Conservation (phyloP, 352 stramenopile genomes). For the Phytophthora cactorum region DNA sequence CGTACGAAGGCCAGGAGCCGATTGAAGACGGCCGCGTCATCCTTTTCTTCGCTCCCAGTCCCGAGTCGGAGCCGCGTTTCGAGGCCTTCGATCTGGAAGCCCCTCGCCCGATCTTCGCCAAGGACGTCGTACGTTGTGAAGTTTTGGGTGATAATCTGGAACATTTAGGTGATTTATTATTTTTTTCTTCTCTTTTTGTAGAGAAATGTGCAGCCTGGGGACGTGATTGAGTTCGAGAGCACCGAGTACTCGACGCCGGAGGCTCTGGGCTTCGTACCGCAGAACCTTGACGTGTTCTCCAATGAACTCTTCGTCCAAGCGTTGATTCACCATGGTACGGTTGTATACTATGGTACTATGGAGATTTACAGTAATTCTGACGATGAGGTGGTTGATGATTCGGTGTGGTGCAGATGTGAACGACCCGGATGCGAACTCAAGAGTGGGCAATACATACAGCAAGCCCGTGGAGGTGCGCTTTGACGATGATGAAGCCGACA, state of each 20-base stretch:
- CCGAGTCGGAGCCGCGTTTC: constrained; percentile 55
- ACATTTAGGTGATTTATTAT: constrained; percentile 1
- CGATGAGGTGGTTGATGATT: not conserved
- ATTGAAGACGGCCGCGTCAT: constrained; percentile 59
- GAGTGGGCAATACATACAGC: constrained; percentile 70
- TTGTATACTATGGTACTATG: not conserved
- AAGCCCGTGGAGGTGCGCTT: constrained; percentile 52
- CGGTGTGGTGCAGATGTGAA: constrained; percentile 48
- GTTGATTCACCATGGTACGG: constrained; percentile 67
- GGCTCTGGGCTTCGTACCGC: constrained; percentile 67
- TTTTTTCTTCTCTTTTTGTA: constrained; percentile 21
- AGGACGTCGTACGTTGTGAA: constrained; percentile 53
- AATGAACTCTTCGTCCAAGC: constrained; percentile 64
- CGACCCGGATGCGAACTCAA: constrained; percentile 71
- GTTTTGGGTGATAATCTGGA: constrained; percentile 5
- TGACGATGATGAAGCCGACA: constrained; percentile 27
- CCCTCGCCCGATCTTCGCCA: constrained; percentile 66
- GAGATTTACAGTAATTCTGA: not conserved
- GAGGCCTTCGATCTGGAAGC: constrained; percentile 66
- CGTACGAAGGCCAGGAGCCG: constrained; percentile 44
- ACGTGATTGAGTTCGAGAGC: constrained; percentile 73
- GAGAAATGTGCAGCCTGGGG: constrained; percentile 53
- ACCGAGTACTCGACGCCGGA: constrained; percentile 61
- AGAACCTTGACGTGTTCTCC: constrained; percentile 53
- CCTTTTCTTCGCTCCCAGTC: constrained; percentile 62